Evolutionary conservation across 2,329 filamentous ascomycete genomes (phyloP).

Genomic region (Endothia cerciana): DNA sequence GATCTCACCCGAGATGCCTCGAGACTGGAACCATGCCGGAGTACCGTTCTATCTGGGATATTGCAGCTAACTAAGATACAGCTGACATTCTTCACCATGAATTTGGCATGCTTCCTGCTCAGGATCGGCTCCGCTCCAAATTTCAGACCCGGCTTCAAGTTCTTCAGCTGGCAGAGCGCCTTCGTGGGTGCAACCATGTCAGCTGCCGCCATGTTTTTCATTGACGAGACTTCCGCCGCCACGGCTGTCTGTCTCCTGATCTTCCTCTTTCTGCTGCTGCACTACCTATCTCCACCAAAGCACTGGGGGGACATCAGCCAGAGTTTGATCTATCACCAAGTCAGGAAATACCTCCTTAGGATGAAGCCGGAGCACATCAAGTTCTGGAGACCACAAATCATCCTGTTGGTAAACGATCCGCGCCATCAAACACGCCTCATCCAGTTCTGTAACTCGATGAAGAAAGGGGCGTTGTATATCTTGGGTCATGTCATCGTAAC

Average conservation of each 20-base stretch:
- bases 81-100: slow-evolving; percentile 91
- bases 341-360: slow-evolving; percentile 84
- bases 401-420: slow-evolving; percentile 81
- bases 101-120: slow-evolving; percentile 82
- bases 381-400: slow-evolving; percentile 88
- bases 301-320: slow-evolving; percentile 91
- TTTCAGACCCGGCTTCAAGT: slow-evolving; percentile 85
- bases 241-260: slow-evolving; percentile 75
- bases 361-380: slow-evolving; percentile 88
- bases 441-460: slow-evolving; percentile 88
- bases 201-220: slow-evolving; percentile 85
- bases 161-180: slow-evolving; percentile 86
- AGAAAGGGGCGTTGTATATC: slow-evolving; percentile 85
- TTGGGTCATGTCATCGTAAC: slow-evolving; percentile 88
- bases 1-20: background rate
- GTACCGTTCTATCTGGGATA: background rate
- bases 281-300: slow-evolving; percentile 84
- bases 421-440: slow-evolving; percentile 82
- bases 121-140: slow-evolving; percentile 89
- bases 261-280: slow-evolving; percentile 80
- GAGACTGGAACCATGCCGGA: background rate
- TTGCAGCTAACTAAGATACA: slow-evolving; percentile 36
- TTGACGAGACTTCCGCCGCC: slow-evolving; percentile 79
- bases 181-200: slow-evolving; percentile 75
- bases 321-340: slow-evolving; percentile 83